phyloP scores from a whole-genome alignment of 148 eudicot genomes.

The Salicornia ramosissima region DNA sequence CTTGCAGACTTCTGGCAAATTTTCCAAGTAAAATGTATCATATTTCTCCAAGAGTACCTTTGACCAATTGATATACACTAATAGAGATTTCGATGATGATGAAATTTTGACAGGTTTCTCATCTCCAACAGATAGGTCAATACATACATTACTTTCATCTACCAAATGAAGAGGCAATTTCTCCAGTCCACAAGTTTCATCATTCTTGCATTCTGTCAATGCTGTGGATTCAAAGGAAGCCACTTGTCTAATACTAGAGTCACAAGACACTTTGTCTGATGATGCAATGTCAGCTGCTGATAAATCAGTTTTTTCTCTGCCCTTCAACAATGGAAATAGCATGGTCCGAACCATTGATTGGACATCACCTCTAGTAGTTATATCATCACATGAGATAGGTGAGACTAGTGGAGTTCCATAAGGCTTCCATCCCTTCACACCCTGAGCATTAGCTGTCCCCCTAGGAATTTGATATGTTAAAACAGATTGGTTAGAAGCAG shows the following conservation, averaged over 20 bases:
- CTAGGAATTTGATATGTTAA: conserved; percentile 28
- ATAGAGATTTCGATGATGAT: conserved; percentile 54
- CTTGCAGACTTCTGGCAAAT: conserved; percentile 78
- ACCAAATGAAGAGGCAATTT: conserved; percentile 84
- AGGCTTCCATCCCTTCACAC: conserved; percentile 64
- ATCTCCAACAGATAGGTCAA: conserved; percentile 75
- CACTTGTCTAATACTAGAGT: conserved; percentile 29
- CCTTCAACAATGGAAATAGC: conserved; percentile 71
- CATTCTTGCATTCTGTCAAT: conserved; percentile 28
- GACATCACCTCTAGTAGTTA: conserved; percentile 67
- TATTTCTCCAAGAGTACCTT: conserved; percentile 64
- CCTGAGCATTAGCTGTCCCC: conserved; percentile 47
- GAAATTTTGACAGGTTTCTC: conserved; percentile 69
- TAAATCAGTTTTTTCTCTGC: conserved; percentile 25
- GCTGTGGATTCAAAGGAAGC: conserved; percentile 28
- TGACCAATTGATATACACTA: conserved; percentile 93
- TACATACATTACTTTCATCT: conserved; percentile 76
- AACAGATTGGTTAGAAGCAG: conserved; percentile 6
- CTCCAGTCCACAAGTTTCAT: conserved; percentile 24
- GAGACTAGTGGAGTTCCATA: conserved; percentile 92
- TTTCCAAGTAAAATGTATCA: conserved; percentile 69
- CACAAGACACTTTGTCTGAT: conserved; percentile 29
- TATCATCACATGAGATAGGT: conserved; percentile 61
- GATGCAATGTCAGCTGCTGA: conserved; percentile 30
- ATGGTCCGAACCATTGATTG: conserved; percentile 69